phyloP scores from a whole-genome alignment of 164 flowering plant genomes.

The Brasenia schreberi region DNA sequence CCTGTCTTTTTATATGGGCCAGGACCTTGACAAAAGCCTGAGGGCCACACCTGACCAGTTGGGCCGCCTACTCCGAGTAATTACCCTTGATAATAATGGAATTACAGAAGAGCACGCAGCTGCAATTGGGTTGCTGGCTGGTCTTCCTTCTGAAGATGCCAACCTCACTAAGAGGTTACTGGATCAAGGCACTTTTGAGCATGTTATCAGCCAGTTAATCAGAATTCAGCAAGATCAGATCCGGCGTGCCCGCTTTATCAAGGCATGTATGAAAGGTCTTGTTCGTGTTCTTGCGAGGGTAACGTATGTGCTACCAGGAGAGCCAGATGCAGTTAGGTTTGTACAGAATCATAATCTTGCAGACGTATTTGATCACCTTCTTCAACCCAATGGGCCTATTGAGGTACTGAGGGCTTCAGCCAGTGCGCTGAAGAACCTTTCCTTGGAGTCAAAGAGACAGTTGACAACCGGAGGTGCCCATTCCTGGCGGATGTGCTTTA shows the following conservation, averaged over 20 bases:
- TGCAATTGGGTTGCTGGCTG: conserved; percentile 74
- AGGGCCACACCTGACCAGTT: conserved; percentile 79
- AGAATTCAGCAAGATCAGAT: conserved; percentile 55
- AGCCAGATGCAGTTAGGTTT: conserved; percentile 40
- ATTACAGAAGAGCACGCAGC: conserved; percentile 89
- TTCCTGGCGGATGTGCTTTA: conserved; percentile 47
- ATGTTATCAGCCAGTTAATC: conserved; percentile 29
- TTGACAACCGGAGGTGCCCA: conserved; percentile 45
- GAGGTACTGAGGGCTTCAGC: conserved; percentile 91
- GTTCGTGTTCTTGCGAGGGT: conserved; percentile 68
- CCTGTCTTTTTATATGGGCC: conserved; percentile 78
- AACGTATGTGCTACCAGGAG: conserved; percentile 53
- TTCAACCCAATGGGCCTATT: conserved; percentile 73
- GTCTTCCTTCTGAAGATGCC: conserved; percentile 74
- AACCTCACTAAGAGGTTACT: conserved; percentile 69
- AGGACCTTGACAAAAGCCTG: conserved; percentile 71
- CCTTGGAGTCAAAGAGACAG: conserved; percentile 57
- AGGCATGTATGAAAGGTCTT: conserved; percentile 81
- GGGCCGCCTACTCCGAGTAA: conserved; percentile 45
- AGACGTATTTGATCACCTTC: conserved; percentile 52
- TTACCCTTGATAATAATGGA: conserved; percentile 40
- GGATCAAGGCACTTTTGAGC: conserved; percentile 59
- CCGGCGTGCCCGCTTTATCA: conserved; percentile 61
- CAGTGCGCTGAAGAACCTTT: conserved; percentile 69
- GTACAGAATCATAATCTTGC: conserved; percentile 60